Evolutionary conservation across 1,139 yeast genomes (phyloP), one percentile per base, ranked within the genome.

Genomic region (Magnusiomyces starmeri): DNA sequence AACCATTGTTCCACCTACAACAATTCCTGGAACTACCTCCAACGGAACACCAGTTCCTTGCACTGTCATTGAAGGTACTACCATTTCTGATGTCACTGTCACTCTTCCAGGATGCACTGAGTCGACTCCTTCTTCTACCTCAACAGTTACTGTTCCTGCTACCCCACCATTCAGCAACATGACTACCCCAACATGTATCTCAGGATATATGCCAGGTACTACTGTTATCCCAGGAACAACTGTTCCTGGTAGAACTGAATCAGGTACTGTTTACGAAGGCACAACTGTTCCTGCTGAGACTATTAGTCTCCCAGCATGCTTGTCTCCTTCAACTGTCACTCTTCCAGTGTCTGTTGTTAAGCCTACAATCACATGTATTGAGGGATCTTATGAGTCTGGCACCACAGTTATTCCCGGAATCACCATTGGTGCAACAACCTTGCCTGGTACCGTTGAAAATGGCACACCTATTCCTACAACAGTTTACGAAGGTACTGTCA

Each of bases 181-280:
- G 9, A 12, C 14, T 3, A 26, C 46, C 4, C 46, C 46, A 34
- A 22, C 43, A 16, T 48, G 51, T 43, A 26, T 48, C 32, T 34
- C 45, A 4, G 50, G 50, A 4, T 48, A 4, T 24, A 48, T 43
- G 43, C 46, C 46, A n/a, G 46, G 41, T 7, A 43, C 42, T 7
- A 48, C 51, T 32, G 48, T 43, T n/a, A 37, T 51, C 27, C 50
- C 51, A 6, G 54, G 52, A 7, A 32, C 52, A 32, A 50, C 51
- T 20, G 34, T 35, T 49, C 46, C 44, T 42, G 40, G 50, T 39
- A 42, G 25, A 40, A 40, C 50, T 10, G 52, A 32, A 16, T 12
- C 37, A 18, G 52, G 45, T 14, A 44, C 52, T 6, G 22, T 44
- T 40, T 26, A 29, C 22, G 34, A 39, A 2, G 51, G 48, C n/a